Evolutionary conservation across 2,329 filamentous ascomycete genomes (phyloP).

Genomic region (Apiospora phragmitis): DNA sequence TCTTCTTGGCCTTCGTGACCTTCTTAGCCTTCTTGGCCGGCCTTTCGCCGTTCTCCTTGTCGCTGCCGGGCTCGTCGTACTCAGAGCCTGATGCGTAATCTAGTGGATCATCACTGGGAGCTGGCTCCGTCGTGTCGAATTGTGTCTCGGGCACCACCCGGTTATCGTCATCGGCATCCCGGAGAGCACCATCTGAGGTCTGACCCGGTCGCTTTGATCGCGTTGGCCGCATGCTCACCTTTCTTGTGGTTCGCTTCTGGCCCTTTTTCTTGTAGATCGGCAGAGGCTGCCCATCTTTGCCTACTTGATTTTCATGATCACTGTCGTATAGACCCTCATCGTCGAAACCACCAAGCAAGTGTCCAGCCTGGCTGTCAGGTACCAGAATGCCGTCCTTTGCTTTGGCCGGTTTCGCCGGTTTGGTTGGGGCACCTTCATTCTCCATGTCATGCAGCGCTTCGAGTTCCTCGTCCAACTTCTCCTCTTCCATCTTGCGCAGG

Average conservation of each 20-base stretch:
- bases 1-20: slow-evolving; percentile 18
- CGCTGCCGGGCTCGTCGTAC: slow-evolving; percentile 37
- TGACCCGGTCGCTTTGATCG: slow-evolving; percentile 46
- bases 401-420: slow-evolving; percentile 11
- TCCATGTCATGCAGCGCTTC: slow-evolving; percentile 75
- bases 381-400: slow-evolving; percentile 37
- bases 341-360: slow-evolving; percentile 62
- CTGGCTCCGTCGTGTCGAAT: slow-evolving; percentile 27
- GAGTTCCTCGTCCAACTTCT: slow-evolving; percentile 70
- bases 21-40: slow-evolving; percentile 24
- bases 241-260: slow-evolving; percentile 74
- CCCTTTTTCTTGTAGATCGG: slow-evolving; percentile 80
- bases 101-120: slow-evolving; percentile 30
- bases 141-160: slow-evolving; percentile 43
- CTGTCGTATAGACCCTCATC: slow-evolving; percentile 62
- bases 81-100: slow-evolving; percentile 41
- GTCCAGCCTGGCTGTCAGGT: slow-evolving; percentile 44
- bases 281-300: slow-evolving; percentile 58
- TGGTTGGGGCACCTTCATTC: slow-evolving; percentile 35
- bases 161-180: slow-evolving; percentile 38
- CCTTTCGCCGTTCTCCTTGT: slow-evolving; percentile 34
- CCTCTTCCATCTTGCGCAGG: slow-evolving; percentile 69
- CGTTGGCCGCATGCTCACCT: slow-evolving; percentile 63
- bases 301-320: slow-evolving; percentile 49
- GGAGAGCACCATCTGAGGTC: slow-evolving; percentile 29